Base-by-base conservation (phyloP, 352 stramenopile species). In the Globisporangium okanoganense region DNA sequence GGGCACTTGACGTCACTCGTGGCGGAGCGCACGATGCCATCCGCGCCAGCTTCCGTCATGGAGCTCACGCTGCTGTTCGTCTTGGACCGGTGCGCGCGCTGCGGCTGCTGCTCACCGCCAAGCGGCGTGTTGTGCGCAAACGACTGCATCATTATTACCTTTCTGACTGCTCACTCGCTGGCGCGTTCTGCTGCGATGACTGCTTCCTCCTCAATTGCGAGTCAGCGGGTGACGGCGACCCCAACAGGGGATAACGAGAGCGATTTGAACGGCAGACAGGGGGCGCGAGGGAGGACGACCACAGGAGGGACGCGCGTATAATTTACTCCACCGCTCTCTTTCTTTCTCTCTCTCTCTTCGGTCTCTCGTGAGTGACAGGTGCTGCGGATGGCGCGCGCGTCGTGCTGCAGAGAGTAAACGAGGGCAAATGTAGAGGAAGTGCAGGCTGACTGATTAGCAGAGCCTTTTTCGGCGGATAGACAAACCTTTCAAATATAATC, bases 1-100 rank as follows among this genome's bases (percentile, higher is more conserved):
- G 78, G 78, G 44, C 77, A 86, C 31, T 60, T 72, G 40, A 72
- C 49, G 25, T 66, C 35, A n/a, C 22, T 43, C 40, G 58, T 56
- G n/a, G n/a, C n/a, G n/a, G 6, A 16, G 58, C 29, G 58, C 48
- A 27, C 18, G 62, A 60, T 24, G 64, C 24, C 25, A 52, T 58
- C 71, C 43, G 35, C 38, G 18, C 38, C 38, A 6, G 38, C 38
- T 45, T 45, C 33, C 43, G 45, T 47, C 43, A 62, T 38, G 31
- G 56, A 62, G 35, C 56, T 62, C 33, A 45, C 56, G 25, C 38
- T 62, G 45, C 56, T 62, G n/a, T 56, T 56, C 5, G 56, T 56
- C 47, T 62, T 63, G 22, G 55, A 49, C 35, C 45, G 56, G 24
- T 44, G 47, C 22, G 47, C 36, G 31, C 40, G 31, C 41, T 65